Percentiles rank a stretch among this genome's conserved stretches.
Conservation (phyloP, 2,329 filamentous ascomycete species). For the Aschersonia sp. region DNA sequence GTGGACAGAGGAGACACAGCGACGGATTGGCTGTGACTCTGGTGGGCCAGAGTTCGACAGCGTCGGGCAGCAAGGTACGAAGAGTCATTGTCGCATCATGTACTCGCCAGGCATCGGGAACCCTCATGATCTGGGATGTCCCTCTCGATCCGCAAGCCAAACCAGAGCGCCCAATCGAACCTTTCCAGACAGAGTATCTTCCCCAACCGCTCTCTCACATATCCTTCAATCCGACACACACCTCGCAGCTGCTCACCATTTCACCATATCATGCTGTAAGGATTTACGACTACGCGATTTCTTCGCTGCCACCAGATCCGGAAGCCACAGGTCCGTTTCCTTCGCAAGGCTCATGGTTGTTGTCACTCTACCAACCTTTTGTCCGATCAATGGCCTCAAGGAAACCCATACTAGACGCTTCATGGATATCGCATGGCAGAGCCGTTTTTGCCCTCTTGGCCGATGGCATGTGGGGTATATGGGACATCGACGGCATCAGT, state of each 20-base stretch:
- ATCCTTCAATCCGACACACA: conserved; percentile 45
- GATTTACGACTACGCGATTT: conserved; percentile 45
- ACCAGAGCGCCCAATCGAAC: conserved; percentile 18
- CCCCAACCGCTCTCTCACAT: conserved; percentile 38
- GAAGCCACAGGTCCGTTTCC: conserved; percentile 35
- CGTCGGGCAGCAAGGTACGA: conserved; percentile 18
- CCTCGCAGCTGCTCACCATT: conserved; percentile 43
- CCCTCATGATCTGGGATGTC: conserved; percentile 43
- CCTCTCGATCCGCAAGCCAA: conserved; percentile 26
- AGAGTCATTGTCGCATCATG: conserved; percentile 45
- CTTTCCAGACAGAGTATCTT: conserved; percentile 48
- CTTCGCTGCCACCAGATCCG: conserved; percentile 37
- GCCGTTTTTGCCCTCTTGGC: conserved; percentile 44
- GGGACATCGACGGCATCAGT: conserved; percentile 47
- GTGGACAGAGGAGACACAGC: conserved; percentile 36
- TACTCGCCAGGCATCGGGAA: conserved; percentile 43
- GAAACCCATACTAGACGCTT: conserved; percentile 47
- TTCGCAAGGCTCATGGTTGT: conserved; percentile 47
- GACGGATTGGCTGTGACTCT: conserved; percentile 42
- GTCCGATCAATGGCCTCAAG: conserved; percentile 31
- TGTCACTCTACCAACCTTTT: conserved; percentile 47
- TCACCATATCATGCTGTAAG: conserved; percentile 41
- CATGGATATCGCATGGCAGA: conserved; percentile 46
- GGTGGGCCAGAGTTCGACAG: conserved; percentile 25
- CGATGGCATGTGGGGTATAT: conserved; percentile 54